phyloP scores from a whole-genome alignment of 768 basidiomycete genomes.

The Rhizopogon roseolus region DNA sequence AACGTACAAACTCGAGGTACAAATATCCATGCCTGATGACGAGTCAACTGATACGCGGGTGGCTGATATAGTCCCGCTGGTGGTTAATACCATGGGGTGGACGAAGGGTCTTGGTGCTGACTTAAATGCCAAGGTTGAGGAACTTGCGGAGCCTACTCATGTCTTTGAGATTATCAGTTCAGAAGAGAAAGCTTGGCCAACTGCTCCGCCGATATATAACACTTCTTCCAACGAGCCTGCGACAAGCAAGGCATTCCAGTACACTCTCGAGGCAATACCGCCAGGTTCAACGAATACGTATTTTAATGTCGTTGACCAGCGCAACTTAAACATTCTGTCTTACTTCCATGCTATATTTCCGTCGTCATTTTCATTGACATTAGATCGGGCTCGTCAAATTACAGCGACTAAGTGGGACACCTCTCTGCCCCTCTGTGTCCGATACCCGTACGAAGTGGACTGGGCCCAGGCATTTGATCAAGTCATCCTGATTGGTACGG shows the following conservation, averaged over 20 bases:
- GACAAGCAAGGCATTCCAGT: neutral
- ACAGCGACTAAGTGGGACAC: slow-evolving; percentile 61
- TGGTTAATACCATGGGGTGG: slow-evolving; percentile 98
- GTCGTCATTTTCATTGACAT: too few relatives aligned
- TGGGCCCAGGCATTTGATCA: slow-evolving; percentile 51
- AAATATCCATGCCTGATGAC: slow-evolving; percentile 28
- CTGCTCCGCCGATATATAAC: slow-evolving; percentile 3
- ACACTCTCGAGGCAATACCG: slow-evolving; percentile 39
- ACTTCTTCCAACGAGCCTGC: slow-evolving; percentile 1
- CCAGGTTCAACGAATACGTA: slow-evolving; percentile 19
- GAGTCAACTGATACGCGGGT: slow-evolving; percentile 34
- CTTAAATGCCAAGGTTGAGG: slow-evolving; percentile 66
- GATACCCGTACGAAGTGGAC: slow-evolving; percentile 70
- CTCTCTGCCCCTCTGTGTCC: slow-evolving; percentile 58
- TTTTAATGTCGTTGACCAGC: slow-evolving; percentile 57
- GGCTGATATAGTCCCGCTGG: slow-evolving; percentile 64
- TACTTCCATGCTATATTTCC: slow-evolving; percentile 63
- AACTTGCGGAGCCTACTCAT: slow-evolving; percentile 48
- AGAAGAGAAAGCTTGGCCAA: slow-evolving; percentile 19
- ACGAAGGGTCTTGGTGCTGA: slow-evolving; percentile 89
- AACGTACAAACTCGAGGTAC: slow-evolving; percentile 65
- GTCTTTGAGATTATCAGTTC: slow-evolving; percentile 16
- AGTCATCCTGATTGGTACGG: slow-evolving; percentile 67
- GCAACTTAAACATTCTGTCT: slow-evolving; percentile 65
- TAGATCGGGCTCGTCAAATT: slow-evolving; percentile 25